Base-by-base conservation (phyloP, 2,329 filamentous ascomycete species). In the Elsinoe perseae region DNA sequence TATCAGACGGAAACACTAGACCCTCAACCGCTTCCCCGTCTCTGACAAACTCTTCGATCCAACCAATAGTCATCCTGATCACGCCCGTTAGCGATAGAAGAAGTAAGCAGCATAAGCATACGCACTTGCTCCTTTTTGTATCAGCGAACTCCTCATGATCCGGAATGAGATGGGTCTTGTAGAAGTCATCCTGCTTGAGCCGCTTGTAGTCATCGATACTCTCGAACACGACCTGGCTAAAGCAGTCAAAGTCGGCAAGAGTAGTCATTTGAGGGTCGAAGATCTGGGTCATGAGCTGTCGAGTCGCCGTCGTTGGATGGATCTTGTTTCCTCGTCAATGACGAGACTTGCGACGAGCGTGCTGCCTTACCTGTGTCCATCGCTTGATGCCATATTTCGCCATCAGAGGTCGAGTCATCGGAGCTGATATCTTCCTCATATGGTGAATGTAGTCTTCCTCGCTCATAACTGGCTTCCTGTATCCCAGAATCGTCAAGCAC, bases 111-210 rank as follows among this genome's bases (percentile, higher is more conserved):
- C 18, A 21, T 9, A 18, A 2, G 18, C 32, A 32, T 6, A 65
- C 66, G 62, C 58, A 65, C 65, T 55, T 62, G 65, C 73, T 76
- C 57, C 66, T 67, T 60, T 73, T 73, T 1, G 73, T 77, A 61
- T 79, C 76, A 0, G 75, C 76, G 65, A 78, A 78, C 2, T 74
- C 73, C 60, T 75, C 72, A 64, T 78, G 75, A 60, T 79, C 76
- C 2, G 62, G 62, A 0, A 70, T 60, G 16, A 79, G 58, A 56
- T 74, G 66, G 59, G 75, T 61, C 64, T 75, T 73, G 60, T 76
- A 79, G 66, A 66, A 77, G 2, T 75, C 73, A 62, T 80, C 77
- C 12, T 72, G 56, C 62, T 78, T 77, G 69, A 79, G 75, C 5
- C 64, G 60, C 62, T 73, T 74, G 62, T 75, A 80, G 57, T 76